Conservation (phyloP, 2,329 filamentous ascomycete species). For the Sclerotinia minor region DNA sequence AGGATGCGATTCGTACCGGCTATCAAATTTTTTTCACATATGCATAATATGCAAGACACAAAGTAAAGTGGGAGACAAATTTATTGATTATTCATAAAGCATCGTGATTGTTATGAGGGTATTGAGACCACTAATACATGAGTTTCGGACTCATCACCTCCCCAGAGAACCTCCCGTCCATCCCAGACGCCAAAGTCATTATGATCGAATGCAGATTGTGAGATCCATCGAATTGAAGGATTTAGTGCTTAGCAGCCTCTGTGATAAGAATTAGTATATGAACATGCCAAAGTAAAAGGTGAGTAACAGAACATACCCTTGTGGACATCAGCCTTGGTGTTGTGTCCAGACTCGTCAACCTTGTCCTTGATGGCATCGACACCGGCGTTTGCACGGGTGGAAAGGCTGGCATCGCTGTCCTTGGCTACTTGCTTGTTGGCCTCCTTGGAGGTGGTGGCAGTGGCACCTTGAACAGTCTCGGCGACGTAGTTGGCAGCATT, state of each 20-base stretch:
- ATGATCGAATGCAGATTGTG: constrained; percentile 11
- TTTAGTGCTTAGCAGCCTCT: constrained; percentile 43
- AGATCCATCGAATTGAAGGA: constrained; percentile 13
- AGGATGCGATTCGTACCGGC: rapidly evolving
- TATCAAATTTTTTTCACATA: neutral
- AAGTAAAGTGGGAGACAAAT: neutral
- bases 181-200: constrained; percentile 24
- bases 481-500: constrained; percentile 58
- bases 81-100: neutral
- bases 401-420: constrained; percentile 48
- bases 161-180: constrained; percentile 13
- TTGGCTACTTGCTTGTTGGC: constrained; percentile 59
- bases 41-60: neutral
- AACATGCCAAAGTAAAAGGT: neutral
- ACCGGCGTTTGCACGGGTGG: constrained; percentile 52
- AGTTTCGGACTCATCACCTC: constrained; percentile 13
- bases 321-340: constrained; percentile 51
- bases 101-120: constrained; percentile 18
- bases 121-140: constrained; percentile 21
- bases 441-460: constrained; percentile 55
- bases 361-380: constrained; percentile 55
- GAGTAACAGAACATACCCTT: constrained; percentile 42
- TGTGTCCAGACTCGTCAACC: constrained; percentile 53
- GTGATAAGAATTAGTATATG: constrained; percentile 26
- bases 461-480: constrained; percentile 53